Conservation (phyloP, 192 early-diverging fungal species). For the Backusella morwellensis region DNA sequence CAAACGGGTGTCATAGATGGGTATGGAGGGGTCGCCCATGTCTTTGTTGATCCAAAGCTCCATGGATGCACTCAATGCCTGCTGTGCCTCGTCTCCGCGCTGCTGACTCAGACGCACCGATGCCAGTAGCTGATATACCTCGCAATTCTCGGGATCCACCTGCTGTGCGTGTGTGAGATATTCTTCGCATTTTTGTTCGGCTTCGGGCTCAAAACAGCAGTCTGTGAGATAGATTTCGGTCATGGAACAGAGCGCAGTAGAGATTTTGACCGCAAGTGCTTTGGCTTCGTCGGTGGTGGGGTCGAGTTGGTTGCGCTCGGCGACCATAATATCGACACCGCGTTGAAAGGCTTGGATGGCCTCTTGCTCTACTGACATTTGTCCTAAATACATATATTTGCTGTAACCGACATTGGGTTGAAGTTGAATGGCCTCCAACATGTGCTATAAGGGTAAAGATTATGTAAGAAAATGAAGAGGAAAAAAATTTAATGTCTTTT, state of each 20-base stretch:
- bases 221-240: slow-evolving; percentile 98
- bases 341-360: slow-evolving; percentile 67
- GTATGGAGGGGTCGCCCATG: slow-evolving; percentile 53
- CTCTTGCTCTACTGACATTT: slow-evolving; percentile 64
- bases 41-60: slow-evolving; percentile 69
- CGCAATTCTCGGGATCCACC: slow-evolving; percentile 71
- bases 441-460: slow-evolving; percentile 37
- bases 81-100: slow-evolving; percentile 75
- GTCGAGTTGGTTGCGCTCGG: slow-evolving; percentile 43
- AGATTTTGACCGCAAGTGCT: slow-evolving; percentile 62
- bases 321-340: slow-evolving; percentile 67
- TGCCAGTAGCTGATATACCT: slow-evolving; percentile 85
- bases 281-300: slow-evolving; percentile 42
- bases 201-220: slow-evolving; percentile 91
- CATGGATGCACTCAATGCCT: slow-evolving; percentile 63
- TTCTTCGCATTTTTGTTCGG: slow-evolving; percentile 81
- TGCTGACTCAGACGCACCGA: slow-evolving; percentile 88
- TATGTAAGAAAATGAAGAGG: not conserved
- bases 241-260: slow-evolving; percentile 89
- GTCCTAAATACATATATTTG: slow-evolving; percentile 90
- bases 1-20: slow-evolving; percentile 83
- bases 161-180: slow-evolving; percentile 66
- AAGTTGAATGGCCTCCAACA: slow-evolving; percentile 68
- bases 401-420: slow-evolving; percentile 63
- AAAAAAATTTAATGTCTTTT: not conserved